Evolutionary conservation across 768 basidiomycete genomes (phyloP), one percentile per base, ranked within the genome.

Genomic region (Thelephora ganbajun): DNA sequence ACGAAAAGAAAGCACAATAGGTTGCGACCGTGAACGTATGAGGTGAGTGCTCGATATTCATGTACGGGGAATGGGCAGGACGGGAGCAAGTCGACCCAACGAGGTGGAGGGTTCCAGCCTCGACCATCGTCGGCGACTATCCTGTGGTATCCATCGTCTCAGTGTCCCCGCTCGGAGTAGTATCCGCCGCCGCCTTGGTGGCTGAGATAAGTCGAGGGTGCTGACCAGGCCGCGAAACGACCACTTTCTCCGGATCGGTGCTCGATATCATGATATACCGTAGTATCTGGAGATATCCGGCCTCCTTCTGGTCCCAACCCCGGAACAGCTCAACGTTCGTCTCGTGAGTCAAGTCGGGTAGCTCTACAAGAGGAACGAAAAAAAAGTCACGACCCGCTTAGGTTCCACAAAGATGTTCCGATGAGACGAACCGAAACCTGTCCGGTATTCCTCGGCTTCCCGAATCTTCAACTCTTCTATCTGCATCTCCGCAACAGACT

Each of bases 181-280:
- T 11, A 12, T 37, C 5, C 12, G 39, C 18, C 14, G 22, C 39
- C n/a, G 4, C n/a, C n/a, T 39, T 20, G 3, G 39, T 9, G 14
- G 4, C 39, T 41, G 39, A 41, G 2, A 49, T 49, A 16, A 74
- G 56, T 2, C 64, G 59, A 5, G 53, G 60, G 54, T 87, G 80
- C 53, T 70, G 74, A 12, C 85, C 85, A 22, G 72, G 72, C 50
- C 69, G 72, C 12, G 83, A 77, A 11, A 85, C 65, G 33, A 78
- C 59, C 14, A 65, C 57, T 6, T 63, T 48, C 1, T 67, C 61
- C 0, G 76, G 74, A 42, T 75, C 63, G 14, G 63, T 60, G 57
- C 81, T 79, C 44, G 69, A 80, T 63, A 91, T 79, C 48, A 84
- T 78, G 51, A 89, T 76, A 61, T 82, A 85, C 37, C 83, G 80